phyloP scores from a whole-genome alignment of 331 rosid genomes.

The Stylosanthes scabra region DNA sequence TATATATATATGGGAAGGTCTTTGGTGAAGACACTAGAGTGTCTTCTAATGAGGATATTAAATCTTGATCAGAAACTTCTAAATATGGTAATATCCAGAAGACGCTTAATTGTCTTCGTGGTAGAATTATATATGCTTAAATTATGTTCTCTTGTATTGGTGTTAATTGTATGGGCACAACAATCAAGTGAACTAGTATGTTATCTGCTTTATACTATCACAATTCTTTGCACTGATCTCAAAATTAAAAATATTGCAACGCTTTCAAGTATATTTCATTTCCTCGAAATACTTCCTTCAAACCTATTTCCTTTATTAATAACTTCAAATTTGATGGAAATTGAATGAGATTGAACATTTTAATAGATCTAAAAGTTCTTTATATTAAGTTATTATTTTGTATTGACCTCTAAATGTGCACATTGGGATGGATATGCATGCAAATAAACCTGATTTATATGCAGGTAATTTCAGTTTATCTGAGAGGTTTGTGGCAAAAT shows the following conservation, averaged over 20 bases:
- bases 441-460: constrained; percentile 18
- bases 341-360: neutral
- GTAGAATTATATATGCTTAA: neutral
- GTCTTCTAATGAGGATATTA: no score
- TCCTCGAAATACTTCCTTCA: neutral
- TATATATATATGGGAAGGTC: no score
- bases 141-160: neutral
- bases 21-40: no score
- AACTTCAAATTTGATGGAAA: constrained; percentile 6
- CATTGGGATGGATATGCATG: constrained; percentile 11
- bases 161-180: constrained; percentile 13
- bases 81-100: no score
- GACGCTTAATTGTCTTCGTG: no score
- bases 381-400: constrained; percentile 22
- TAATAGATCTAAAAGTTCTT: constrained; percentile 4
- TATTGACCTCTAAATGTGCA: constrained; percentile 3
- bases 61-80: no score
- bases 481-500: constrained; percentile 84
- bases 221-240: neutral
- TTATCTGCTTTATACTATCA: neutral
- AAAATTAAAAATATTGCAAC: neutral
- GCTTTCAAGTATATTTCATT: constrained; percentile 13
- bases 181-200: constrained; percentile 17
- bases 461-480: constrained; percentile 88
- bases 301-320: constrained; percentile 3